phyloP scores from a whole-genome alignment of 2,329 filamentous ascomycete species.

The Emergomyces africanus region DNA sequence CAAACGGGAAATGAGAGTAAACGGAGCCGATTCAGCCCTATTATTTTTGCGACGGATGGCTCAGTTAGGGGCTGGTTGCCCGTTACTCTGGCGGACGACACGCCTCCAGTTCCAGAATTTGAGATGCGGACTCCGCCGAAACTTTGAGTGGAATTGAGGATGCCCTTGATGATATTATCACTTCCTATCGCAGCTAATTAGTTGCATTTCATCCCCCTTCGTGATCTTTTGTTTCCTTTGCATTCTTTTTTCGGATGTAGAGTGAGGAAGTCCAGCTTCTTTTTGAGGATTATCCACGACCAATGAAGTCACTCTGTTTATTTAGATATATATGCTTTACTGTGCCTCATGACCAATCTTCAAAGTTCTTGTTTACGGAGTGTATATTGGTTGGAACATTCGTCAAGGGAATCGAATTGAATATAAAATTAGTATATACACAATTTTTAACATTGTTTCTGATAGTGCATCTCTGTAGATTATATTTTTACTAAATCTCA shows the following conservation, averaged over 20 bases:
- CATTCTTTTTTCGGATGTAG: neutral
- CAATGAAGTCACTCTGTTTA: too few species aligned
- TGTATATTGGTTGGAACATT: too few species aligned
- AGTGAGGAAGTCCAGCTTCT: too few species aligned
- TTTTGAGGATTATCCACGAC: too few species aligned
- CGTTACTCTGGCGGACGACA: neutral
- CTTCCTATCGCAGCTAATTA: neutral
- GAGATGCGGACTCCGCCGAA: neutral
- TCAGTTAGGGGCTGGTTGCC: conserved; percentile 1
- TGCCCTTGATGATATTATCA: neutral
- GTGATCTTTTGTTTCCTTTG: neutral
- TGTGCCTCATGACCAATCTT: too few species aligned
- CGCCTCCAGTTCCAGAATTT: neutral
- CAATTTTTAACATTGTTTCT: too few species aligned
- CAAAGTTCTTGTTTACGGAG: too few species aligned
- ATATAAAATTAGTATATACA: too few species aligned
- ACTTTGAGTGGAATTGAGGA: neutral
- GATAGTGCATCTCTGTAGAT: too few species aligned
- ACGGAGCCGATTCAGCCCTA: neutral
- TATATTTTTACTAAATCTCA: too few species aligned
- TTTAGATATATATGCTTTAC: too few species aligned
- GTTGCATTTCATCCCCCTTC: neutral
- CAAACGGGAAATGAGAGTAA: neutral
- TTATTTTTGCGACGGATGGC: conserved; percentile 2
- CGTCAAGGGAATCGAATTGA: too few species aligned